Conservation (phyloP, 2,329 filamentous ascomycete species). For the Ceratocystis colombiana region DNA sequence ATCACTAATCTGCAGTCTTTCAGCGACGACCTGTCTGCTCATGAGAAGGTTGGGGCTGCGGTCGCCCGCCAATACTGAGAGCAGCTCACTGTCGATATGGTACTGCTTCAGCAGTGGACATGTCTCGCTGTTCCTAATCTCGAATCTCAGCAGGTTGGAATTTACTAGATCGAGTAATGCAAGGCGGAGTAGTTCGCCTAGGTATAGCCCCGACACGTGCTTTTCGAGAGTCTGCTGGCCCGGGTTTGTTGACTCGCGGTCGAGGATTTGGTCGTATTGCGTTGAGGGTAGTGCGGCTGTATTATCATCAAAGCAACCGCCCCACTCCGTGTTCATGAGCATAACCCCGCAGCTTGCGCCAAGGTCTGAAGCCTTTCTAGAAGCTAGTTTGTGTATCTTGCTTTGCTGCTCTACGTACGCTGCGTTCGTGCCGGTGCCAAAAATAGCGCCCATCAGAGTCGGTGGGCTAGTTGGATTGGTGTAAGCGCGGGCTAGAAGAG, state of each 20-base stretch:
- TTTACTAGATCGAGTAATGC: conserved; percentile 43
- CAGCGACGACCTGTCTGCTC: not conserved
- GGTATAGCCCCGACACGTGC: conserved; percentile 70
- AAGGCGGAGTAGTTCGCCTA: conserved; percentile 63
- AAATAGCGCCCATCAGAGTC: conserved; percentile 66
- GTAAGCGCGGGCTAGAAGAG: conserved; percentile 68
- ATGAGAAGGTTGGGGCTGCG: not conserved
- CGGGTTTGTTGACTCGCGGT: conserved; percentile 58
- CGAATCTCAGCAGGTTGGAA: conserved; percentile 10
- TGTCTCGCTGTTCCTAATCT: not conserved
- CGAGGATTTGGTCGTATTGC: conserved; percentile 55
- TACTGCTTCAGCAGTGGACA: conserved; percentile 48
- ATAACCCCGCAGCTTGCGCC: conserved; percentile 57
- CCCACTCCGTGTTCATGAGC: conserved; percentile 77
- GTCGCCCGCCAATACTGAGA: conserved; percentile 41
- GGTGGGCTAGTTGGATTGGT: conserved; percentile 59
- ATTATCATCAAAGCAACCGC: conserved; percentile 60
- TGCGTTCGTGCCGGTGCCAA: conserved; percentile 72
- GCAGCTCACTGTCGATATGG: conserved; percentile 58
- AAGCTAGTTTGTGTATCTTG: conserved; percentile 37
- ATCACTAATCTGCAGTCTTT: not conserved
- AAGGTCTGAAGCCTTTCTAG: conserved; percentile 37
- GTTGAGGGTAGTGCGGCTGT: conserved; percentile 61
- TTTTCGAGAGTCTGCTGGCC: conserved; percentile 77
- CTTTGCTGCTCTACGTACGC: conserved; percentile 67